Evolutionary conservation across 2,329 filamentous ascomycete species (phyloP), one percentile per base, ranked within the genome.

Genomic region (Phaeosphaeriaceae sp.): DNA sequence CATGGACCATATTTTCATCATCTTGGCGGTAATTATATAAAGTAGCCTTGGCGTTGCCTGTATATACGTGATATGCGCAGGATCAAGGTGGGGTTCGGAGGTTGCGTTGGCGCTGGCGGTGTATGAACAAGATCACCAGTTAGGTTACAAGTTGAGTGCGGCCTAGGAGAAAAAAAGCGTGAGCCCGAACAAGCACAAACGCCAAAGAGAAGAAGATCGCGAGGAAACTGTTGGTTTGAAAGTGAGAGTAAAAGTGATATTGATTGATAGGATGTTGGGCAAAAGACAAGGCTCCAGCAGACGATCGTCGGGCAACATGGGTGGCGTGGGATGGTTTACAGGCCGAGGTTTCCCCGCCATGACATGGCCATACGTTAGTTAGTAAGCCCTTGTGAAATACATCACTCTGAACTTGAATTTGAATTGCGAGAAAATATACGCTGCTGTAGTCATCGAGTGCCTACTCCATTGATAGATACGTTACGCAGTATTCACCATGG

Each of bases 1-100:
- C 93, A 97, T 96, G 68, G 92, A 96, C 94, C 93, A 97, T 81
- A 97, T 97, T 81, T 97, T 97, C 82, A 97, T 83, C 94, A 97
- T 97, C 71, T 80, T 92, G 74, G 52, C 66, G 62, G 64, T 67
- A 51, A 59, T 26, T 64, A 50, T 62, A 42, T 51, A 48, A 18
- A 32, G 30, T 36, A n/a, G 29, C 18, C 32, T 36, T 42, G 48
- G 37, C 38, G 42, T 30, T 16, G 9, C 50, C 55, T 38, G 34
- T 39, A 17, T 30, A 13, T 40, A 42, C 21, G 12, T 41, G 44
- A 15, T 57, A 54, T 56, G 62, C 58, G 64, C 63, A 57, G 20
- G 47, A 33, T 34, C 41, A 41, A 42, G 38, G 37, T 21, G 47
- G 18, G 43, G 44, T 41, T 48, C 48, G 46, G 50, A 39, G 30